Evolutionary conservation across 2,329 filamentous ascomycete species (phyloP), one percentile per base, ranked within the genome.

Genomic region (Eutypella sp.): DNA sequence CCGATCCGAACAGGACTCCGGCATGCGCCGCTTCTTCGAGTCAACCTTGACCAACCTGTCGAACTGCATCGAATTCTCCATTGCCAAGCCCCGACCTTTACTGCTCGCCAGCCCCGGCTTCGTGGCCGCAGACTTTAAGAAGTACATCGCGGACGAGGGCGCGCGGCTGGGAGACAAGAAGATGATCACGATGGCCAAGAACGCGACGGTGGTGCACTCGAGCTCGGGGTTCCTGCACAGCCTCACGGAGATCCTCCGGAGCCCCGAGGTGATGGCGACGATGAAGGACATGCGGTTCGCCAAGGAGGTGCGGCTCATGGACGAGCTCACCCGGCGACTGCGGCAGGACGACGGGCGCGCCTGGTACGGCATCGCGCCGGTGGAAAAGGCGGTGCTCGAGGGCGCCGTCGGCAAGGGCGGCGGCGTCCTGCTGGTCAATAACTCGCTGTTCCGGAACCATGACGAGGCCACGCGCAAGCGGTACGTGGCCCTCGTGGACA

Each of bases 31-130:
- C 51, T 97, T 96, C 73, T 96, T 83, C 68, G 80, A 85, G 24
- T 86, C 84, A 49, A 84, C 82, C 0, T 74, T 95, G 29, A 76
- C 85, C 29, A 89, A 88, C 0, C 75, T 97, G 11, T 70, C 87
- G 2, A 80, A 89, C 22, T 84, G 88, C 47, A 78, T 96, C 59
- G 89, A 96, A 62, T 85, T 95, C 51, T 68, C 72, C n/a, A n/a
- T n/a, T n/a, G n/a, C n/a, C 15, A 71, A 75, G 42, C 78, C 82
- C 16, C 77, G 84, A 15, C 89, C 91, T 0, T 70, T 97, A 11
- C 73, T 99, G 18, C 74, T 99, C 2, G 93, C 92, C 1, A 91
- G 87, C 49, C 92, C 93, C 0, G 93, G 92, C 0, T 99, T 95
- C 64, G 82, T 88, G 6, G 92, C 92, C 1, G 71, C 78, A 2